Evolutionary conservation across 192 early-diverging fungal genomes (phyloP), one percentile per base, ranked within the genome.

Genomic region (Backusella macrospora): DNA sequence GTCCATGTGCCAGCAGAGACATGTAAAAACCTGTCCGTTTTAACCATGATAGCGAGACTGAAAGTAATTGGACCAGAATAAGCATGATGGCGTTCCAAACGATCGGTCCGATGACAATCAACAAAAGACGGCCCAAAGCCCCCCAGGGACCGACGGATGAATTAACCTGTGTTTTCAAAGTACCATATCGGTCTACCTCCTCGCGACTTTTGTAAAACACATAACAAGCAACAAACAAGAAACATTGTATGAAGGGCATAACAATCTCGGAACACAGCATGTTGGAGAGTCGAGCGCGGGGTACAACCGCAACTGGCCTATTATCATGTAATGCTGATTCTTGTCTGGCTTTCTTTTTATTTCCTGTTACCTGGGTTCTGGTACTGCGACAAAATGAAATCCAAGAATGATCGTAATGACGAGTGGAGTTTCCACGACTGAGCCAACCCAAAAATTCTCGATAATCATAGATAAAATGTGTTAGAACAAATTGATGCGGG

Each of bases 401-500:
- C 89, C 89, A 90, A 49, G 89, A 86, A 80, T 90, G 86, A 44
- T 82, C 84, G 76, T 90, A 84, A 18, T 84, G 66, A 10, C 71
- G 42, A 55, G 76, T 70, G 65, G 83, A 83, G 68, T 91, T 90
- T 59, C 90, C 88, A 3, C 86, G 83, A 47, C 79, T 82, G 29
- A 92, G 75, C 90, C 91, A 92, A 63, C 81, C 82, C 69, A 92
- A 76, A 80, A 86, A 90, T 62, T 86, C 85, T 46, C 85, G 85
- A 81, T 91, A 92, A 70, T 92, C 91, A 44, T 84, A 67, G 73
- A 90, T 88, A 76, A 92, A 92, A 72, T 88, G 85, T 0, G 80
- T 85, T 64, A 91, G 70, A 26, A 84, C 84, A 64, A 92, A 92
- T 80, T 92, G 91, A 65, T 92, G 91, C 40, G 91, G 91, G 62